Conservation (phyloP, 345 rosid species). For the Durio zibethinus region DNA sequence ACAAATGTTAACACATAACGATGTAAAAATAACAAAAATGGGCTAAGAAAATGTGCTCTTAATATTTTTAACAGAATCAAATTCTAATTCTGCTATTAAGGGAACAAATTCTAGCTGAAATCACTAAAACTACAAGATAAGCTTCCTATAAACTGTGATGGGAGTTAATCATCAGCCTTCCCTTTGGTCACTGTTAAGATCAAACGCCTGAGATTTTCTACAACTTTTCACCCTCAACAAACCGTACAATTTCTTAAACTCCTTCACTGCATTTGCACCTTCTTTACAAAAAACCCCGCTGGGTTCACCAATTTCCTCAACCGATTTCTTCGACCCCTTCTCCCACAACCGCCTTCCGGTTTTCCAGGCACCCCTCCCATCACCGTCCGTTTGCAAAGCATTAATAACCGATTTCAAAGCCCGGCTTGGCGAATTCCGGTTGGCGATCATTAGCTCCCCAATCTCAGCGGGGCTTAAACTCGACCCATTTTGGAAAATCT, state of each 20-base stretch:
- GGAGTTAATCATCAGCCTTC: constrained; percentile 24
- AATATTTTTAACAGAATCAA: background rate
- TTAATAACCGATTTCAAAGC: constrained; percentile 80
- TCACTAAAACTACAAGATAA: background rate
- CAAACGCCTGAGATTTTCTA: constrained; percentile 46
- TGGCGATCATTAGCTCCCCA: constrained; percentile 85
- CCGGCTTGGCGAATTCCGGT: constrained; percentile 90
- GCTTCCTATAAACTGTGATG: background rate
- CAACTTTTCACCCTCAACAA: constrained; percentile 51
- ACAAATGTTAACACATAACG: background rate
- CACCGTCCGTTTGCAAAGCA: constrained; percentile 76
- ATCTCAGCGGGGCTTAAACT: constrained; percentile 85
- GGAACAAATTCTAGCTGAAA: background rate
- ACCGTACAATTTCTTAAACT: constrained; percentile 67
- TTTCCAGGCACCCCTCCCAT: constrained; percentile 37
- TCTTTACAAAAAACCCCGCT: constrained; percentile 43
- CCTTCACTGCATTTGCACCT: constrained; percentile 54
- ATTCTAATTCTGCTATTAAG: constrained; percentile 4
- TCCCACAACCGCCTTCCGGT: constrained; percentile 36
- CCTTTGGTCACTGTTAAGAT: constrained; percentile 28
- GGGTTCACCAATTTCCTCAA: constrained; percentile 36
- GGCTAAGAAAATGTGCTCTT: background rate
- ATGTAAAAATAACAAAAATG: background rate
- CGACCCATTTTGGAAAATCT: constrained; percentile 69
- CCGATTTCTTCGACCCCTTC: constrained; percentile 35